Percentiles rank a stretch among this genome's conserved stretches.
Conservation (phyloP, 1,284 basidiomycete genomes). For the Inonotus hispidus region DNA sequence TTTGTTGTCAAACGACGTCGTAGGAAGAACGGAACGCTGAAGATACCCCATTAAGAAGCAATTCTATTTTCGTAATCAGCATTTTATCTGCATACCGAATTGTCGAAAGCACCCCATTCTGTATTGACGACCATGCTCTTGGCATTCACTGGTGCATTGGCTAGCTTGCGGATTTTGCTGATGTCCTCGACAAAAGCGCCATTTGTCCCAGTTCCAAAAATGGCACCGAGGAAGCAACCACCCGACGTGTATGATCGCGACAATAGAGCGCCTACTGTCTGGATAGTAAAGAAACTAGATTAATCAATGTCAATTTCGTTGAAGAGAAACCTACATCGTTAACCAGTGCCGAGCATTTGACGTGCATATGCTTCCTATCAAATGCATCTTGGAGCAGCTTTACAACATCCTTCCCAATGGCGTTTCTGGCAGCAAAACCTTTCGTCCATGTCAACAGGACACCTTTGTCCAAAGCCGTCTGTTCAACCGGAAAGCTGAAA, state of each 20-base stretch:
- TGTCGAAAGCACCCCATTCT: slow-evolving; percentile 97
- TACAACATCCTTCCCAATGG: slow-evolving; percentile 90
- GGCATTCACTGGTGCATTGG: slow-evolving; percentile 54
- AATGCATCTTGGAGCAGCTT: slow-evolving; percentile 90
- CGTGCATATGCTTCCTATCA: slow-evolving; percentile 90
- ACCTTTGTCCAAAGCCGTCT: slow-evolving; percentile 87
- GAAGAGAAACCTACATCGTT: slow-evolving; percentile 72
- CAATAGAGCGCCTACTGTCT: slow-evolving; percentile 94
- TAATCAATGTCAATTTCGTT: slow-evolving; percentile 14
- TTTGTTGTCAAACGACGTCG: slow-evolving; percentile 91
- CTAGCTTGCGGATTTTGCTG: slow-evolving; percentile 79
- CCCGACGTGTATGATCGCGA: slow-evolving; percentile 91
- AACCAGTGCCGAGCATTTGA: slow-evolving; percentile 90
- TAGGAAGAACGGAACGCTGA: slow-evolving; percentile 80
- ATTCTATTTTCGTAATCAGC: slow-evolving; percentile 3
- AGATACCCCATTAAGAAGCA: not conserved
- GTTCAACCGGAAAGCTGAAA: slow-evolving; percentile 97
- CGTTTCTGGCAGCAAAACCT: slow-evolving; percentile 88
- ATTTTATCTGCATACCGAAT: slow-evolving; percentile 45
- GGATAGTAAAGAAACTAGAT: not conserved
- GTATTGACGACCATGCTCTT: slow-evolving; percentile 94
- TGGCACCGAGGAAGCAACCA: slow-evolving; percentile 79
- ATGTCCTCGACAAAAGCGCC: slow-evolving; percentile 94
- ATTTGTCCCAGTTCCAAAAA: slow-evolving; percentile 98
- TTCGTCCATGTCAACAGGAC: slow-evolving; percentile 97